These are phyloP conservation scores for Kodamaea sp. DNA, from an alignment of 1,139 yeast genomes.

Conservation along the genomic window DNA sequence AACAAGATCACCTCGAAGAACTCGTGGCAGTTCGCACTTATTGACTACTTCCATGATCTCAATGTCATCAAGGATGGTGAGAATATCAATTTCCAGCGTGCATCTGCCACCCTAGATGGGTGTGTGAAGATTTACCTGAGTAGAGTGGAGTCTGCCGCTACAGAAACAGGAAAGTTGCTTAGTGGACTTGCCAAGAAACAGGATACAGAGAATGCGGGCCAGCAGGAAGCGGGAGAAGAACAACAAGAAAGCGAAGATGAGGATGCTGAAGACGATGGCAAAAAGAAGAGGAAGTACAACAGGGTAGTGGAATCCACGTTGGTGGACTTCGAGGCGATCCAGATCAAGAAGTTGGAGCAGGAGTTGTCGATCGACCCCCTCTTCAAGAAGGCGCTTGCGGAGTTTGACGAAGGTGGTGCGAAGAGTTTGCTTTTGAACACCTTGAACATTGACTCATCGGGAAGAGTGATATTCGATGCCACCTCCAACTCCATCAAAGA, in stretches of 20 bases:
- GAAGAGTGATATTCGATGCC: conserved; percentile 67
- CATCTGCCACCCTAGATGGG: conserved; percentile 80
- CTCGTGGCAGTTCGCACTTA: conserved; percentile 83
- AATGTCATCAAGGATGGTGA: conserved; percentile 61
- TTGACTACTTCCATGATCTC: conserved; percentile 80
- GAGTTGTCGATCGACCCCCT: conserved; percentile 84
- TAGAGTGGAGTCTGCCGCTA: conserved; percentile 88
- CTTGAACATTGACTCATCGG: conserved; percentile 55
- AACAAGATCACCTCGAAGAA: conserved; percentile 71
- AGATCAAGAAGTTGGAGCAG: conserved; percentile 69
- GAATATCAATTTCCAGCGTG: conserved; percentile 71
- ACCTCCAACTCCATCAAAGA: conserved; percentile 32
- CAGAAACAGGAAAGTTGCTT: conserved; percentile 82
- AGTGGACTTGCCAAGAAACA: conserved; percentile 58
- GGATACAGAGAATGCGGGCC: conserved; percentile 24
- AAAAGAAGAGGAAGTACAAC: conserved; percentile 39
- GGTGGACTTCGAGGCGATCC: conserved; percentile 60
- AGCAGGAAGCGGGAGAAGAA: conserved; percentile 26
- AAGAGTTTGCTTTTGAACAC: conserved; percentile 78
- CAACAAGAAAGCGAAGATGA: conserved; percentile 22
- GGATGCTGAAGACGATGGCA: conserved; percentile 21
- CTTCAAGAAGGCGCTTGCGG: conserved; percentile 85
- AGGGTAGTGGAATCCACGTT: conserved; percentile 45
- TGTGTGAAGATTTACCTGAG: conserved; percentile 83
- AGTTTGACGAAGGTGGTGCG: conserved; percentile 95